These are phyloP conservation scores for Leccinum subspadiceum DNA, from an alignment of 1,284 basidiomycete genomes.

Conservation along the genomic window DNA sequence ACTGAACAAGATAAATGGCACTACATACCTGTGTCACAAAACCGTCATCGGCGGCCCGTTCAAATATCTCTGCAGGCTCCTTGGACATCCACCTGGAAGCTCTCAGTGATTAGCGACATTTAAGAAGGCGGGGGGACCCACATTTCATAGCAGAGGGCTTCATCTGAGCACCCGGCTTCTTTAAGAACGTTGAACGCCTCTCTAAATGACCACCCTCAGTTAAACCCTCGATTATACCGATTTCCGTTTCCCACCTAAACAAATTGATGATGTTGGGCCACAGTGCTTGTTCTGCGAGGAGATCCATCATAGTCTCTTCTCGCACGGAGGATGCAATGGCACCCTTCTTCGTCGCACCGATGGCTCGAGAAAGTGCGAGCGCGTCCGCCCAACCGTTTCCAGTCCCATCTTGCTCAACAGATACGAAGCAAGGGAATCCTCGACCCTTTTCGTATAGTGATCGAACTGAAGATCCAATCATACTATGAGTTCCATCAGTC, in stretches of 20 bases:
- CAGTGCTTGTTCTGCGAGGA: conserved; percentile 64
- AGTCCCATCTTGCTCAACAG: conserved; percentile 61
- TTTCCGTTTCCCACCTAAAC: conserved; percentile 43
- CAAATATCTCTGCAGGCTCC: conserved; percentile 70
- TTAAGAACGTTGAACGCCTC: conserved; percentile 62
- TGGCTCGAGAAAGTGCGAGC: conserved; percentile 54
- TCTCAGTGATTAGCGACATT: neutral
- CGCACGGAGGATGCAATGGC: conserved; percentile 61
- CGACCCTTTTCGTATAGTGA: conserved; percentile 58
- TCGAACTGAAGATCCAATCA: conserved; percentile 65
- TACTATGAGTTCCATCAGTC: conserved; percentile 35
- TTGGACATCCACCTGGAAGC: conserved; percentile 66
- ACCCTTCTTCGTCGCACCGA: conserved; percentile 65
- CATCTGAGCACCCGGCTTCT: conserved; percentile 65
- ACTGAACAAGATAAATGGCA: neutral
- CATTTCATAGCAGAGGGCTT: conserved; percentile 68
- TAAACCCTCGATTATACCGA: neutral
- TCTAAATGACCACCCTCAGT: conserved; percentile 30
- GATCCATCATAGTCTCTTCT: conserved; percentile 68
- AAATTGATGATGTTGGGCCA: conserved; percentile 69
- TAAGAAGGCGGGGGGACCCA: conserved; percentile 25
- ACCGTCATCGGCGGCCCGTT: conserved; percentile 64
- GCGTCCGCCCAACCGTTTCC: conserved; percentile 47
- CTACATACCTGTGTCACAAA: conserved; percentile 51
- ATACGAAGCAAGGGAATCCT: conserved; percentile 66